phyloP scores from a whole-genome alignment of 1,139 yeast species.

The Suhomyces bokatorum region DNA sequence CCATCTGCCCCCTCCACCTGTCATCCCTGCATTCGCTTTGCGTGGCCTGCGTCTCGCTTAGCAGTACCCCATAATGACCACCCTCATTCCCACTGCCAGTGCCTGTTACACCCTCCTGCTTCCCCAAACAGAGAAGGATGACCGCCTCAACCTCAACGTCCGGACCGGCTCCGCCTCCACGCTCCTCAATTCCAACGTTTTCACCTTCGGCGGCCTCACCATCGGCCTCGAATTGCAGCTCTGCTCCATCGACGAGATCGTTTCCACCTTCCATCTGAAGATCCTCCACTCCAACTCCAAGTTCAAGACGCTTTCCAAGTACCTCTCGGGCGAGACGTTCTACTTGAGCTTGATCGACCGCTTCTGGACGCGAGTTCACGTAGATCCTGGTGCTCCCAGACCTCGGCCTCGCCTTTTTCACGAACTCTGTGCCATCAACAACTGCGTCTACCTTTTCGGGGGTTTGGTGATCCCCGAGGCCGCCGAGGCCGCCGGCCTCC shows the following conservation, averaged over 20 bases:
- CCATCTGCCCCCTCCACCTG: no score
- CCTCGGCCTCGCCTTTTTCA: constrained; percentile 64
- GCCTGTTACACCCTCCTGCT: constrained; percentile 48
- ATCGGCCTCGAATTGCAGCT: constrained; percentile 51
- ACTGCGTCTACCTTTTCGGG: constrained; percentile 59
- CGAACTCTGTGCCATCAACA: constrained; percentile 50
- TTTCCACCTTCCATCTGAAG: constrained; percentile 29
- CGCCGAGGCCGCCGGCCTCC: constrained; percentile 6
- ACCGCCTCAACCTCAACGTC: constrained; percentile 50
- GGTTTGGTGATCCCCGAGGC: constrained; percentile 46
- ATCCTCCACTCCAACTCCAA: constrained; percentile 27
- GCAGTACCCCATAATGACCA: constrained; percentile 34
- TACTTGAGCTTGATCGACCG: constrained; percentile 57
- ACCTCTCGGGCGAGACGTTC: constrained; percentile 58
- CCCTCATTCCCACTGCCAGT: constrained; percentile 50
- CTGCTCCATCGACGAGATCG: constrained; percentile 35
- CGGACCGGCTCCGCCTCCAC: constrained; percentile 69
- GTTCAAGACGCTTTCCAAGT: constrained; percentile 36
- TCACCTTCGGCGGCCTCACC: constrained; percentile 69
- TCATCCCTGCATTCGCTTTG: no score
- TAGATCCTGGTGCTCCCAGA: constrained; percentile 18
- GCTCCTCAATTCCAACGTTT: constrained; percentile 56
- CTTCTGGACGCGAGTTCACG: constrained; percentile 49
- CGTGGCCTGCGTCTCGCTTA: no score
- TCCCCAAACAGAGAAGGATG: constrained; percentile 50